These are phyloP conservation scores for Bryum argenteum DNA, from an alignment of 225 moss, liverwort and hornwort species.

Conservation along the genomic window DNA sequence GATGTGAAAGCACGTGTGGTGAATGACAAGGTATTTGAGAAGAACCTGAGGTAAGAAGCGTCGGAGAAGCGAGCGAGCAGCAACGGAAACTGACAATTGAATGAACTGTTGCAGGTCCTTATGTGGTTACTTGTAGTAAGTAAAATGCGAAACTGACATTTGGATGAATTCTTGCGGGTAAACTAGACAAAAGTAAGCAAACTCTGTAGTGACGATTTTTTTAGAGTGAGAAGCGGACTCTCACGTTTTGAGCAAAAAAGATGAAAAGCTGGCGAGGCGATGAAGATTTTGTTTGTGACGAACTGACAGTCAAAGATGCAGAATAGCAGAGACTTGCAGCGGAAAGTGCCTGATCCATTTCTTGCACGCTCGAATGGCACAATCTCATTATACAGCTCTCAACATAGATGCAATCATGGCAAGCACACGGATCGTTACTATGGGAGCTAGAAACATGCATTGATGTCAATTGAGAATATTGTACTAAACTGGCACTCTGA, in stretches of 20 bases:
- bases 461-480: not conserved
- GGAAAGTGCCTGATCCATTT: not conserved
- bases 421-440: not conserved
- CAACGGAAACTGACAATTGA: no score
- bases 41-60: no score
- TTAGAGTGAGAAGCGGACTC: not conserved
- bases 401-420: not conserved
- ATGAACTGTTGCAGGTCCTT: no score
- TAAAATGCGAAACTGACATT: not conserved
- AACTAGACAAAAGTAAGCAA: not conserved
- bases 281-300: no score
- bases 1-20: not conserved
- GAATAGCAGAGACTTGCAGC: not conserved
- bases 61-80: no score
- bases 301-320: constrained; percentile 13
- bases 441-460: not conserved
- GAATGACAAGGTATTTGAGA: no score
- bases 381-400: not conserved
- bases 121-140: no score
- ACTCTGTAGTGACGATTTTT: not conserved
- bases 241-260: not conserved
- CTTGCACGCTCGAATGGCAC: constrained; percentile 2
- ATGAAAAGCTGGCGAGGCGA: not conserved
- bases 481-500: not conserved
- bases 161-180: not conserved